These are phyloP conservation scores for Claviceps sp. DNA, from an alignment of 2,329 filamentous ascomycete species.

Conservation along the genomic window DNA sequence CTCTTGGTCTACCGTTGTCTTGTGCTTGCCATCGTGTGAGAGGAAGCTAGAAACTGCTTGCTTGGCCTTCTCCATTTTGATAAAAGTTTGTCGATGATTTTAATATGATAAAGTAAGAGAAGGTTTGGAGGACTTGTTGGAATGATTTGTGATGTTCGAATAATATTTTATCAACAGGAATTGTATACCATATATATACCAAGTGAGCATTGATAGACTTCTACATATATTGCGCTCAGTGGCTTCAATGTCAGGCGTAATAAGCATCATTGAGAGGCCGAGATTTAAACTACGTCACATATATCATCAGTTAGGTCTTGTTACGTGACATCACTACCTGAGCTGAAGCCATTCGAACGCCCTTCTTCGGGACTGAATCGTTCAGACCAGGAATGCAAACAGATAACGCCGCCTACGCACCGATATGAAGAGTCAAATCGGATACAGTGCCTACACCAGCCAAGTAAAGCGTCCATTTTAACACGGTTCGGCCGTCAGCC, in stretches of 20 bases:
- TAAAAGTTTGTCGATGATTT: too few species aligned
- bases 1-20: slow-evolving; percentile 57
- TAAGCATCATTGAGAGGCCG: too few species aligned
- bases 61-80: slow-evolving; percentile 50
- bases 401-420: not conserved
- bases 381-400: not conserved
- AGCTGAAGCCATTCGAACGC: not conserved
- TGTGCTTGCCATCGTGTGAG: slow-evolving; percentile 47
- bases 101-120: too few species aligned
- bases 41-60: slow-evolving; percentile 48
- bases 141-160: not conserved
- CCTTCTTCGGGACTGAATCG: not conserved
- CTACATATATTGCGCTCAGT: too few species aligned
- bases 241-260: too few species aligned
- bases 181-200: not conserved
- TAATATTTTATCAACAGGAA: not conserved
- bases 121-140: not conserved
- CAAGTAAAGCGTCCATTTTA: not conserved
- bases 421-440: not conserved
- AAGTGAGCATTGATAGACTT: not conserved
- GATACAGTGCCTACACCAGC: too few species aligned
- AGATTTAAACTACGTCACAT: not conserved
- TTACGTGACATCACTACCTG: not conserved
- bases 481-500: not conserved
- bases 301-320: not conserved